Percentiles rank a stretch among this genome's conserved stretches.
Conservation (phyloP, 495 filamentous ascomycete genomes). For the Aspergillus diversus region DNA sequence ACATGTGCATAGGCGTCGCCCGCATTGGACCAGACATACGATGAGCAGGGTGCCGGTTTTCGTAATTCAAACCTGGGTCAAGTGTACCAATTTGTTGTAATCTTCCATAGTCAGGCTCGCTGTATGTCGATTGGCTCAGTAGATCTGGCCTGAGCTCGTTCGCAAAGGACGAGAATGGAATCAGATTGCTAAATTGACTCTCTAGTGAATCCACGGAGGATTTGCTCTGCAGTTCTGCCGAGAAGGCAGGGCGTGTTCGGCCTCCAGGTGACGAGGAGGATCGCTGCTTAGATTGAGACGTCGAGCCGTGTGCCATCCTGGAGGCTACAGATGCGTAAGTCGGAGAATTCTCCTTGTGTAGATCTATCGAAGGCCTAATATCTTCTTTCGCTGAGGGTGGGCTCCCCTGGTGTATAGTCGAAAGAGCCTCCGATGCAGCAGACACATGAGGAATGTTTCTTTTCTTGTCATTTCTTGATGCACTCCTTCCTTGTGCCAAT, state of each 20-base stretch:
- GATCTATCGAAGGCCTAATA: constrained; percentile 1
- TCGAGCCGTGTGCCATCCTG: constrained; percentile 24
- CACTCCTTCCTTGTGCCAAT: constrained; percentile 38
- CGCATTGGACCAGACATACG: constrained; percentile 27
- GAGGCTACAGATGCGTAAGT: constrained; percentile 36
- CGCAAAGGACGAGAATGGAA: constrained; percentile 38
- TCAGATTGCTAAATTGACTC: constrained; percentile 28
- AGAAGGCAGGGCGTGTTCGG: constrained; percentile 19
- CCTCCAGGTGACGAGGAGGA: constrained; percentile 29
- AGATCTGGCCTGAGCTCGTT: constrained; percentile 36
- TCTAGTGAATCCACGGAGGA: constrained; percentile 43
- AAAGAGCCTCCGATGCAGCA: constrained; percentile 41
- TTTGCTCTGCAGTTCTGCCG: constrained; percentile 31
- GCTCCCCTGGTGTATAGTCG: constrained; percentile 44
- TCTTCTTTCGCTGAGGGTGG: constrained; percentile 29
- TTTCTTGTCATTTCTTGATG: constrained; percentile 34
- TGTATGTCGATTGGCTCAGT: constrained; percentile 40
- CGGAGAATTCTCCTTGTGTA: constrained; percentile 32
- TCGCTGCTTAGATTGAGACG: constrained; percentile 26
- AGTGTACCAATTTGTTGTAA: constrained; percentile 23
- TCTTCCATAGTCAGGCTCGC: constrained; percentile 37
- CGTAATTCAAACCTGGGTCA: constrained; percentile 32
- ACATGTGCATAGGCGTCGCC: constrained; percentile 32
- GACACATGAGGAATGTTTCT: constrained; percentile 33
- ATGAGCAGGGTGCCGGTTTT: constrained; percentile 32